Evolutionary conservation across 306 rosid genomes (phyloP).

Genomic region (Biancaea sappan): DNA sequence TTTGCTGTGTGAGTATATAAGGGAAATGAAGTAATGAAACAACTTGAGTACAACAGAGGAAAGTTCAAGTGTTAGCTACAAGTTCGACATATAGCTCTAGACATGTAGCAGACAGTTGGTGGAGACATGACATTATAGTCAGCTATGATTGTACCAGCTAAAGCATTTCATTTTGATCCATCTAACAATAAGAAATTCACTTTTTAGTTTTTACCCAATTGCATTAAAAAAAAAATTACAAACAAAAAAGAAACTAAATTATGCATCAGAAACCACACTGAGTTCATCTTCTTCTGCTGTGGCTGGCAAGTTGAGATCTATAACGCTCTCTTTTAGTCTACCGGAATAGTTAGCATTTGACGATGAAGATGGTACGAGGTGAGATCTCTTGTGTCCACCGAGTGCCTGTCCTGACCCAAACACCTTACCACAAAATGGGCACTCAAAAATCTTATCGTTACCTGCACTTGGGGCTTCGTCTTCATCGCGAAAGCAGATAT

Average conservation of each 20-base stretch:
- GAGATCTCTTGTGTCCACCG: conserved; percentile 96
- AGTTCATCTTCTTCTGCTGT: conserved; percentile 68
- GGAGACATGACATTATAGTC: conserved; percentile 25
- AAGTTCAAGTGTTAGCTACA: conserved; percentile 28
- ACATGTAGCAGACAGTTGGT: conserved; percentile 29
- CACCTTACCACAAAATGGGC: conserved; percentile 78
- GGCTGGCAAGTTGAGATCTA: conserved; percentile 96
- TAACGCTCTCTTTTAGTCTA: conserved; percentile 41
- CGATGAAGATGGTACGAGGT: conserved; percentile 46
- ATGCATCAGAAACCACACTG: conserved; percentile 74
- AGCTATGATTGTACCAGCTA: conserved; percentile 40
- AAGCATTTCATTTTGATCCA: conserved; percentile 30
- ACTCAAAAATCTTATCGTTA: conserved; percentile 54
- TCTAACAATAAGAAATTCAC: conserved; percentile 29
- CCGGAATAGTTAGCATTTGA: background rate
- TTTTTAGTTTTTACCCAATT: conserved; percentile 33
- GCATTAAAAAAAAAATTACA: conserved; percentile 17
- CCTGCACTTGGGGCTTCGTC: conserved; percentile 10
- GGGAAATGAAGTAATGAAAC: too few species aligned
- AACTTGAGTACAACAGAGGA: conserved; percentile 2
- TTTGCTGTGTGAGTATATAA: conserved; percentile 23
- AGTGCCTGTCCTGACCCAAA: conserved; percentile 97
- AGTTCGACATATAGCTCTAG: conserved; percentile 13
- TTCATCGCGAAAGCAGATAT: conserved; percentile 45
- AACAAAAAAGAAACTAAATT: background rate